These are phyloP conservation scores for Debaryomyces maramus DNA, from an alignment of 805 yeast genomes.

Conservation along the genomic window DNA sequence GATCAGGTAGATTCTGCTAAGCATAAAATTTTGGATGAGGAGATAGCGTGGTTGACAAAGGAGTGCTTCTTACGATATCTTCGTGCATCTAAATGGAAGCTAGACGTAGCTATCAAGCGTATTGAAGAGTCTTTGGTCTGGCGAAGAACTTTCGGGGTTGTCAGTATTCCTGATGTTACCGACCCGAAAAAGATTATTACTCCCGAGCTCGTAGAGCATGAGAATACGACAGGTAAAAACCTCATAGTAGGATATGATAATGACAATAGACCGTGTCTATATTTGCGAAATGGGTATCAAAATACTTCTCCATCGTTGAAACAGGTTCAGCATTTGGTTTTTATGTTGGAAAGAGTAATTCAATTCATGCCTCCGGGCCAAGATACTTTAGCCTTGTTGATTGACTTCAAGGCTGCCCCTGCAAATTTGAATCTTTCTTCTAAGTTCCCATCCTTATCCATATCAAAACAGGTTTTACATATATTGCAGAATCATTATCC, in stretches of 20 bases:
- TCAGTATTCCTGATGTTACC: slow-evolving; percentile 25
- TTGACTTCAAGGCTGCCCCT: slow-evolving; percentile 53
- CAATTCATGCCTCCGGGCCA: slow-evolving; percentile 60
- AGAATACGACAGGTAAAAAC: slow-evolving; percentile 55
- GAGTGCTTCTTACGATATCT: slow-evolving; percentile 55
- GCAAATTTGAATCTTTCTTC: slow-evolving; percentile 35
- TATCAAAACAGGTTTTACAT: slow-evolving; percentile 50
- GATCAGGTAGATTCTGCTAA: slow-evolving; percentile 23
- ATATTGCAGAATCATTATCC: slow-evolving; percentile 60
- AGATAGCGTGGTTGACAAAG: slow-evolving; percentile 47
- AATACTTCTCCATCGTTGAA: slow-evolving; percentile 51
- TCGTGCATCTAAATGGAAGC: slow-evolving; percentile 53
- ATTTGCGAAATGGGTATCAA: slow-evolving; percentile 54
- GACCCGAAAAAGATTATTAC: slow-evolving; percentile 33
- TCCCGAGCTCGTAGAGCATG: slow-evolving; percentile 45
- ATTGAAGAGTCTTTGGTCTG: slow-evolving; percentile 50
- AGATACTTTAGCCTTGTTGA: slow-evolving; percentile 53
- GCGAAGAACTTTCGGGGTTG: slow-evolving; percentile 56
- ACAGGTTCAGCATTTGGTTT: slow-evolving; percentile 58
- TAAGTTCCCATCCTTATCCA: slow-evolving; percentile 50
- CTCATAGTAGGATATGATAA: slow-evolving; percentile 55
- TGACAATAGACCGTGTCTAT: slow-evolving; percentile 53
- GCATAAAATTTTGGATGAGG: slow-evolving; percentile 30
- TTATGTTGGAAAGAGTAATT: slow-evolving; percentile 55
- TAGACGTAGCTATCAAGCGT: slow-evolving; percentile 42